phyloP scores from a whole-genome alignment of 1,284 basidiomycete species.

The Puccinia horiana region DNA sequence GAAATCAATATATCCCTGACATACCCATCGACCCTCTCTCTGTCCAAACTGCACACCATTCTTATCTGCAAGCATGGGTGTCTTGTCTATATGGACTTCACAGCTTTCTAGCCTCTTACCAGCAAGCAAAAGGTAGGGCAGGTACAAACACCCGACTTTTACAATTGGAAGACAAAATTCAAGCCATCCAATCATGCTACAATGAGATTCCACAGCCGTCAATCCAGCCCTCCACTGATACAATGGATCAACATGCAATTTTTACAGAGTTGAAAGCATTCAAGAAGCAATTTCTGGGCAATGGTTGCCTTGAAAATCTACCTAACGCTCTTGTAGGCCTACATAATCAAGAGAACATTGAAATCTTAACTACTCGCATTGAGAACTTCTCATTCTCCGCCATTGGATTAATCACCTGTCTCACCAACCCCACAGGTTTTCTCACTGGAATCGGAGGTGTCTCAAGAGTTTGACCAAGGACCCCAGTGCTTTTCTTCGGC shows the following conservation, averaged over 20 bases:
- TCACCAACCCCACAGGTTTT: neutral
- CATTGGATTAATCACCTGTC: neutral
- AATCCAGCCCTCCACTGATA: conserved; percentile 31
- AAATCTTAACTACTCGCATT: conserved; percentile 5
- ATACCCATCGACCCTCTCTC: conserved; percentile 46
- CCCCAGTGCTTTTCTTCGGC: neutral
- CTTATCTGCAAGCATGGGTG: conserved; percentile 32
- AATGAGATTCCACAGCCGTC: conserved; percentile 32
- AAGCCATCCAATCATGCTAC: neutral
- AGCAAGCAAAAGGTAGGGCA: neutral
- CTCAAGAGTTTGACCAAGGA: neutral
- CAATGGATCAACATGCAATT: conserved; percentile 15
- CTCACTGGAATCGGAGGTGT: neutral
- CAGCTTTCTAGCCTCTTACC: conserved; percentile 1
- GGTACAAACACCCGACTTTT: conserved; percentile 13
- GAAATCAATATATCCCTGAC: conserved; percentile 38
- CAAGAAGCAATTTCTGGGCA: conserved; percentile 30
- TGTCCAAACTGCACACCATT: conserved; percentile 43
- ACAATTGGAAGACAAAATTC: conserved; percentile 14
- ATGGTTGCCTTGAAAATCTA: conserved; percentile 35
- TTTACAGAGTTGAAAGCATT: conserved; percentile 45
- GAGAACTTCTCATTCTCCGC: conserved; percentile 41
- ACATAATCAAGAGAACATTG: neutral
- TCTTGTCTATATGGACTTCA: conserved; percentile 2
- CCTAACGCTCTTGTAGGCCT: neutral